These are phyloP conservation scores for Phytopythium chamaehyphon DNA, from an alignment of 352 stramenopile genomes.

Conservation along the genomic window DNA sequence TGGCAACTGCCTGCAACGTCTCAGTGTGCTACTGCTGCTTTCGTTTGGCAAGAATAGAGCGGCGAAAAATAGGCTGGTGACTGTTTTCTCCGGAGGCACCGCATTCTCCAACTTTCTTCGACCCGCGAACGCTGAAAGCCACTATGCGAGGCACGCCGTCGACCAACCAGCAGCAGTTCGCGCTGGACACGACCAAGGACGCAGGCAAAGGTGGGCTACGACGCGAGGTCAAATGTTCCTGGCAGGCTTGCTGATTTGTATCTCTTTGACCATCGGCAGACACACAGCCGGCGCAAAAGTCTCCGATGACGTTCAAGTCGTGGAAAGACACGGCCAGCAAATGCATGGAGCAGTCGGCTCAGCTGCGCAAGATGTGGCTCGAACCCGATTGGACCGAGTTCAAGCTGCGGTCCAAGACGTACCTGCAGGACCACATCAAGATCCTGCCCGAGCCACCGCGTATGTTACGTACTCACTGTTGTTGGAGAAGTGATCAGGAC, in stretches of 20 bases:
- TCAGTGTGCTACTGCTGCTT: too few species aligned
- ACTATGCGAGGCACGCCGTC: not conserved
- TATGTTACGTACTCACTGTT: slow-evolving; percentile 19
- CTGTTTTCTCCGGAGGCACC: too few species aligned
- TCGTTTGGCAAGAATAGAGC: too few species aligned
- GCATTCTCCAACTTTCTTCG: too few species aligned
- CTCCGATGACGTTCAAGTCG: slow-evolving; percentile 30
- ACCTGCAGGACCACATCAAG: slow-evolving; percentile 65
- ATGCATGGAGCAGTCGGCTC: slow-evolving; percentile 35
- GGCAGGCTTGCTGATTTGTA: too few species aligned
- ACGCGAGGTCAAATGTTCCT: too few species aligned
- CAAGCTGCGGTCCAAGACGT: slow-evolving; percentile 70
- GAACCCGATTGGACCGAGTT: slow-evolving; percentile 59
- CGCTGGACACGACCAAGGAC: not conserved
- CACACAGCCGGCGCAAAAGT: slow-evolving; percentile 24
- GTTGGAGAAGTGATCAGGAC: not conserved
- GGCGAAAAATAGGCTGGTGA: too few species aligned
- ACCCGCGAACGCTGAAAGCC: not conserved
- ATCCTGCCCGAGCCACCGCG: slow-evolving; percentile 47
- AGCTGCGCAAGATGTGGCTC: slow-evolving; percentile 66
- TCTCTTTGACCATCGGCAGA: not conserved
- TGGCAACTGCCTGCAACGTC: too few species aligned
- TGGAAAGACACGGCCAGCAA: slow-evolving; percentile 41
- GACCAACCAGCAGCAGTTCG: not conserved
- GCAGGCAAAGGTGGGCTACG: too few species aligned